phyloP scores from a whole-genome alignment of 768 basidiomycete genomes.

The Kwoniella sp. region DNA sequence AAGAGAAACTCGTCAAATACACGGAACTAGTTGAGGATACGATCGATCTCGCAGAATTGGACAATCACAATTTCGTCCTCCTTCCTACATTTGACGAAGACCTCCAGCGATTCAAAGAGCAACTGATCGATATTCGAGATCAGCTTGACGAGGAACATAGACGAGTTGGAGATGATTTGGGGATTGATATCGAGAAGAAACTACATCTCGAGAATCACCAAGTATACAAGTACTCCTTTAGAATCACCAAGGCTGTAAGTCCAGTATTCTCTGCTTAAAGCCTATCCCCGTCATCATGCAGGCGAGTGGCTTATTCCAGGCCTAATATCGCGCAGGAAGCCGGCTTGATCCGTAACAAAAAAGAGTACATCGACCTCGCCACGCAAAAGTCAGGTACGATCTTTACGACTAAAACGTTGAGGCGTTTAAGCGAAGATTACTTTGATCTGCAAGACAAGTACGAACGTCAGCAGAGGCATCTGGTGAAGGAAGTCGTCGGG shows the following conservation, averaged over 20 bases:
- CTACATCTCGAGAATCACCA: constrained; percentile 89
- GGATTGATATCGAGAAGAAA: constrained; percentile 88
- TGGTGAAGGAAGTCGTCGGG: constrained; percentile 89
- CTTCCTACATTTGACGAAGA: constrained; percentile 84
- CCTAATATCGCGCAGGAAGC: constrained; percentile 76
- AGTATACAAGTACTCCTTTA: constrained; percentile 87
- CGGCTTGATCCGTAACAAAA: constrained; percentile 65
- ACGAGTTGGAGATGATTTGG: constrained; percentile 68
- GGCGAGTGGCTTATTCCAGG: too few species aligned
- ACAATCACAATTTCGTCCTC: constrained; percentile 78
- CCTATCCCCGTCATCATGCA: too few species aligned
- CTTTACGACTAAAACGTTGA: constrained; percentile 79
- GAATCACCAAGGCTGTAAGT: constrained; percentile 84
- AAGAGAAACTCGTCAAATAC: constrained; percentile 71
- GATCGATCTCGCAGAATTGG: constrained; percentile 80
- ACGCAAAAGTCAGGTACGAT: constrained; percentile 83
- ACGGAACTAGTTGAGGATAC: constrained; percentile 95
- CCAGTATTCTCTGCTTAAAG: too few species aligned
- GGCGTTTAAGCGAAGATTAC: constrained; percentile 71
- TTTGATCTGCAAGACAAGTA: constrained; percentile 70
- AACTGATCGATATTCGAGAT: constrained; percentile 72
- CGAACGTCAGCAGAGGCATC: constrained; percentile 69
- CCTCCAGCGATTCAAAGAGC: constrained; percentile 68
- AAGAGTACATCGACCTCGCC: constrained; percentile 77
- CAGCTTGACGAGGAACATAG: constrained; percentile 80